phyloP scores from a whole-genome alignment of 2,329 filamentous ascomycete genomes.

The Diaporthe citriasiana region DNA sequence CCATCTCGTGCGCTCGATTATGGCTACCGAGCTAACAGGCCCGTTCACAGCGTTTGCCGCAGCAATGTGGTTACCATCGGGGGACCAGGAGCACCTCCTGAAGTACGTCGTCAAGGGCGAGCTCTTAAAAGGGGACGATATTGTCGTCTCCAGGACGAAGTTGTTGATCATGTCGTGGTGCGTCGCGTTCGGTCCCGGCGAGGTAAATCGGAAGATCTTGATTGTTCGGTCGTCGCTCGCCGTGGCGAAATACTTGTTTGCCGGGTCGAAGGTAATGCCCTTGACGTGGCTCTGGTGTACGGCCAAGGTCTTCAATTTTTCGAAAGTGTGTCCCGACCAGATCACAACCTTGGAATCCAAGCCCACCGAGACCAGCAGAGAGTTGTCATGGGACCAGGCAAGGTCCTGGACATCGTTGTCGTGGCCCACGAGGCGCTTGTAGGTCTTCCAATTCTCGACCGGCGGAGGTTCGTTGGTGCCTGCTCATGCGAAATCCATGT shows the following conservation, averaged over 20 bases:
- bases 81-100: constrained; percentile 95
- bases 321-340: constrained; percentile 98
- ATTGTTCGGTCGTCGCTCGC: constrained; percentile 97
- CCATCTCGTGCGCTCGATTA: constrained; percentile 93
- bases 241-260: constrained; percentile 99
- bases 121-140: constrained; percentile 87
- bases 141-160: constrained; percentile 94
- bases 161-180: constrained; percentile 97
- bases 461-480: constrained; percentile 90
- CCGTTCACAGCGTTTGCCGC: constrained; percentile 98
- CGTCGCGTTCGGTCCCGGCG: constrained; percentile 90
- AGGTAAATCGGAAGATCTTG: constrained; percentile 95
- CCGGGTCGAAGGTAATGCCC: constrained; percentile 97
- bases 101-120: constrained; percentile 98
- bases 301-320: constrained; percentile 94
- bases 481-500: constrained; percentile 48
- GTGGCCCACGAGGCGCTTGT: constrained; percentile 92
- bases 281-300: constrained; percentile 98
- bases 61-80: constrained; percentile 96
- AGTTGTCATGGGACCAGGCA: constrained; percentile 96
- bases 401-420: constrained; percentile 99
- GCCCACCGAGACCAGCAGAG: constrained; percentile 94
- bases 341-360: constrained; percentile 98
- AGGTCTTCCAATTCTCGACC: constrained; percentile 98
- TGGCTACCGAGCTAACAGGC: constrained; percentile 95